Evolutionary conservation across 1,284 basidiomycete species (phyloP), one percentile per base, ranked within the genome.

Genomic region (Irpex rosettiformis): DNA sequence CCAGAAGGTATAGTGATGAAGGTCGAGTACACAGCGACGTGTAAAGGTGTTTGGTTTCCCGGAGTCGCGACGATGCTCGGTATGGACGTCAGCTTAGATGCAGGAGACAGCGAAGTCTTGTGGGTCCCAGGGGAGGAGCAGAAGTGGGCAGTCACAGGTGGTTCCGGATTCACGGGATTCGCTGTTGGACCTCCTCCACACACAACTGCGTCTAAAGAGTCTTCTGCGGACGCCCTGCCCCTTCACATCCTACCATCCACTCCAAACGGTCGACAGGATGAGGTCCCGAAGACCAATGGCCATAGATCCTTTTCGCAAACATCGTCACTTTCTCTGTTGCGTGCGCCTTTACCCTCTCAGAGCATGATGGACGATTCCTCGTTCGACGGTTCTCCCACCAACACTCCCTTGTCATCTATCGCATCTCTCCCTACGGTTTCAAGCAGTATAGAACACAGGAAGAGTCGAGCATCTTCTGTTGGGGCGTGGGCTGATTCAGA

Each of bases 41-140:
- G 89, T 70, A 83, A 82, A 61, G 87, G 86, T 8, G 72, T 93
- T 25, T 91, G 86, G 86, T 91, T 85, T 66, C 85, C 89, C 52
- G 90, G 89, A 4, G 89, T 91, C 4, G 90, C 90, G 2, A 91
- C 88, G 1, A 75, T 89, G 62, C 75, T 93, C n/a, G 91, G 87
- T 5, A 75, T 93, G 76, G 90, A 92, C 63, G 77, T 91, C 24
- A 80, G 80, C 11, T 75, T 93, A 13, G 84, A 87, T 61, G 78
- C 81, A 16, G 85, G 85, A 64, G 83, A 83, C 29, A 85, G 82
- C 28, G 85, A 88, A 57, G 77, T 90, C 21, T 70, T 72, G 4
- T 93, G 91, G 90, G 77, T 80, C 3, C 72, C 79, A 16, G 81
- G 77, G 10, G 70, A 71, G 57, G 73, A 80, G 28, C 61, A 67